These are phyloP conservation scores for Durotheca rogersii DNA, from an alignment of 495 filamentous ascomycete species.

Conservation along the genomic window DNA sequence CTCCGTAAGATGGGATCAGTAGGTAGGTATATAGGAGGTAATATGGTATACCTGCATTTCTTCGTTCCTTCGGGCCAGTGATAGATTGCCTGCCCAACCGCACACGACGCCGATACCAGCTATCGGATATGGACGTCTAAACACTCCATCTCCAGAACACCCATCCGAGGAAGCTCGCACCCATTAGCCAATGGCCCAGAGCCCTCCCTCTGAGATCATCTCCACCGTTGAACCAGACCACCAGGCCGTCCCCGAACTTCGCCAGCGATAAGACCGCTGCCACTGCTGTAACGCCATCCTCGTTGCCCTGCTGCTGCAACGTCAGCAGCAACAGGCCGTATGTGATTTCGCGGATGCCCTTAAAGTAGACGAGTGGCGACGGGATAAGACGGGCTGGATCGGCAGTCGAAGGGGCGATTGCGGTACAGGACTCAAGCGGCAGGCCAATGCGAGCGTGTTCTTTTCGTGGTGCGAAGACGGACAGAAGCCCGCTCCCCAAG, in stretches of 20 bases:
- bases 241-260: conserved; percentile 19
- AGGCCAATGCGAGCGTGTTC: conserved; percentile 14
- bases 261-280: conserved; percentile 15
- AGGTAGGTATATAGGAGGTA: too few species aligned
- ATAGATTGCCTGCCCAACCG: too few species aligned
- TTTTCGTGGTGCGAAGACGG: conserved; percentile 7
- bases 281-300: conserved; percentile 8
- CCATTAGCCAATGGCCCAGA: conserved; percentile 19
- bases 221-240: conserved; percentile 15
- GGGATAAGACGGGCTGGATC: not conserved
- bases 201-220: conserved; percentile 11
- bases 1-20: too few species aligned
- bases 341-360: conserved; percentile 18
- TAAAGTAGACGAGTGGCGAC: conserved; percentile 24
- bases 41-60: too few species aligned
- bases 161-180: conserved; percentile 13
- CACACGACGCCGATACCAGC: too few species aligned
- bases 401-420: not conserved
- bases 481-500: conserved; percentile 12
- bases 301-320: conserved; percentile 11
- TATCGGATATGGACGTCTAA: too few species aligned
- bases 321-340: conserved; percentile 11
- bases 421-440: conserved; percentile 2
- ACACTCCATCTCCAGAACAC: conserved; percentile 12
- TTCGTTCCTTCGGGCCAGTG: too few species aligned